Conservation (phyloP, 257 asterid species). For the Forsythia suspensa region DNA sequence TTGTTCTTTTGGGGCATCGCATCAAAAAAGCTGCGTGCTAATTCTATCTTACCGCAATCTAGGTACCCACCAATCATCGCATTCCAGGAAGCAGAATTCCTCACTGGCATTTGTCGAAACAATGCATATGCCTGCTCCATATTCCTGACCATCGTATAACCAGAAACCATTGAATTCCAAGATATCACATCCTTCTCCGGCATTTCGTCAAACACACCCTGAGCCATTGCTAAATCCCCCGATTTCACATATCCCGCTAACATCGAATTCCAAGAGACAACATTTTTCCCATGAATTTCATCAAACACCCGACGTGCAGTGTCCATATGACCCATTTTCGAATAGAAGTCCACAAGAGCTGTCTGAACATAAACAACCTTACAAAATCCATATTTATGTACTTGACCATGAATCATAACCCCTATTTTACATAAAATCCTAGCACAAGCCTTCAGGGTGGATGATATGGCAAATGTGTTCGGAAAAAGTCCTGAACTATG, state of each 20-base stretch:
- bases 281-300: conserved; percentile 56
- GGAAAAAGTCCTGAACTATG: conserved; percentile 56
- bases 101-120: conserved; percentile 67
- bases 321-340: conserved; percentile 64
- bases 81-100: conserved; percentile 79
- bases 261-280: conserved; percentile 85
- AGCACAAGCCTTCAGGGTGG: conserved; percentile 71
- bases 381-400: conserved; percentile 56
- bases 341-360: conserved; percentile 71
- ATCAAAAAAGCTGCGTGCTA: conserved; percentile 65
- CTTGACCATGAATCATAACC: conserved; percentile 74
- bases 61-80: conserved; percentile 63
- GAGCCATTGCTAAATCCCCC: conserved; percentile 62
- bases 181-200: conserved; percentile 69
- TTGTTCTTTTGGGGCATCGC: conserved; percentile 58
- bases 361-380: conserved; percentile 72
- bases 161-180: conserved; percentile 76
- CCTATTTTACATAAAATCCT: conserved; percentile 37
- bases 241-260: conserved; percentile 60
- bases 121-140: conserved; percentile 65
- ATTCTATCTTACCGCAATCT: conserved; percentile 57
- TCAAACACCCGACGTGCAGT: conserved; percentile 64
- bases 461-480: conserved; percentile 64
- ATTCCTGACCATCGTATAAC: conserved; percentile 48
- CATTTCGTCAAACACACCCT: conserved; percentile 65